Percentiles rank a stretch among this genome's conserved stretches.
Evolutionary conservation across 176 grass and related monocot genomes (phyloP).

Genomic region (Musa acuminata): DNA sequence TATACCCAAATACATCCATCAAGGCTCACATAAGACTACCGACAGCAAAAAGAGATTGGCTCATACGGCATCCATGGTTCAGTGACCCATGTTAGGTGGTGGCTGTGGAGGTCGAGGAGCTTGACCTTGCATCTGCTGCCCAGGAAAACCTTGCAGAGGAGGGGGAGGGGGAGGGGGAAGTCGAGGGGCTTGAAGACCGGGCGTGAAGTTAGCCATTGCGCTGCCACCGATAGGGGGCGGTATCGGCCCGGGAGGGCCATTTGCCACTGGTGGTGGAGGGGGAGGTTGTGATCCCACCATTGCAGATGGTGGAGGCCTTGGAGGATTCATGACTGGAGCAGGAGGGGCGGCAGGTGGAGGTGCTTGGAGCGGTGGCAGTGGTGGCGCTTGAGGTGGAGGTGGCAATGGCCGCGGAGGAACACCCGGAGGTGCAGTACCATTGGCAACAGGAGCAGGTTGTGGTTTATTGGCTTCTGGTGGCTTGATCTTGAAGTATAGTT

Average conservation of each 20-base stretch:
- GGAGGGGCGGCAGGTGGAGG: conserved; percentile 34
- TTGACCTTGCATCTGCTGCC: conserved; percentile 32
- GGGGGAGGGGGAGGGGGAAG: neutral
- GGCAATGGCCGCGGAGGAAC: conserved; percentile 52
- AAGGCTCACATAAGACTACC: neutral
- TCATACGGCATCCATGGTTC: neutral
- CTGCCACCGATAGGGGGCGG: conserved; percentile 50
- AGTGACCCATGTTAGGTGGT: neutral
- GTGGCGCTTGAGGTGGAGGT: conserved; percentile 35
- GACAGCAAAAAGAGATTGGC: neutral
- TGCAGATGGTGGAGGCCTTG: conserved; percentile 51
- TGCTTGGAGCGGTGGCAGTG: conserved; percentile 38
- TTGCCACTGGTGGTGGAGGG: conserved; percentile 50
- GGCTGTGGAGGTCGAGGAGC: conserved; percentile 4
- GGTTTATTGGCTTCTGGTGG: conserved; percentile 59
- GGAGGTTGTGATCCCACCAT: conserved; percentile 39
- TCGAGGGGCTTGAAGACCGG: conserved; percentile 35
- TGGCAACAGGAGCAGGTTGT: conserved; percentile 47
- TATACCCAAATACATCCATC: too few species aligned
- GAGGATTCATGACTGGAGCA: conserved; percentile 35
- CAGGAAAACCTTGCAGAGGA: conserved; percentile 50
- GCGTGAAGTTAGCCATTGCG: conserved; percentile 50
- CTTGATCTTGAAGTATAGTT: conserved; percentile 85
- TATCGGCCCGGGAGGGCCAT: conserved; percentile 62
- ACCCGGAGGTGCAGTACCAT: conserved; percentile 48